Base-by-base conservation (phyloP, 805 yeast species). In the Myxozyma monticola region DNA sequence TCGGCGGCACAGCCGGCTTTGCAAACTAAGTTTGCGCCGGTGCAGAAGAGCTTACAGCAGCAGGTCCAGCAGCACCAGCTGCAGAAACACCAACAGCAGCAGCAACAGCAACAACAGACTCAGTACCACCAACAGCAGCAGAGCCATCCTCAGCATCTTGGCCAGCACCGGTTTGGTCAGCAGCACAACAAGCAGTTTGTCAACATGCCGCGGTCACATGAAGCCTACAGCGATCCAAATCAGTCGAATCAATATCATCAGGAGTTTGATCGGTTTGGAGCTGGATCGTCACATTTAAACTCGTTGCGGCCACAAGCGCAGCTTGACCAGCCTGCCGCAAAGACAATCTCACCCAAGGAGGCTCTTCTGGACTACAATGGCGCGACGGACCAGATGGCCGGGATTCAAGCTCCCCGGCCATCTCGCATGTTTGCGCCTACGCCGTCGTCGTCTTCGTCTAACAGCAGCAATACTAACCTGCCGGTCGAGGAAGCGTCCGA, bases 331-430 rank as follows among this genome's bases (percentile, higher is more conserved):
- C 33, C 46, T 5, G 40, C 37, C 10, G 34, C 45, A 2, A 51
- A 45, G 17, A 54, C 59, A 1, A 54, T 54, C 10, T 54, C 59
- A 12, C 59, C 59, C 2, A 51, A 54, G 33, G 59, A 54, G 34
- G 52, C 59, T 6, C 17, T 54, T 15, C 48, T 54, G 14, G 56
- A 51, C 25, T 51, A 33, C 22, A n/a, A 35, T 30, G 53, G 42
- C n/a, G 45, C 30, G 6, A 42, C 36, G 15, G 37, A 8, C 6
- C 14, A 28, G 18, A 36, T 28, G 25, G 33, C 42, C 4, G 45
- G 42, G n/a, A 35, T 41, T 7, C 26, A 28, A n/a, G 15, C 48
- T 4, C 22, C 43, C 2, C 21, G 34, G 9, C 46, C 48, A 15
- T 25, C 39, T 6, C 36, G 37, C 20, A 9, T 52, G 49, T 52